phyloP scores from a whole-genome alignment of 345 rosid species.

The Turnera subulata region DNA sequence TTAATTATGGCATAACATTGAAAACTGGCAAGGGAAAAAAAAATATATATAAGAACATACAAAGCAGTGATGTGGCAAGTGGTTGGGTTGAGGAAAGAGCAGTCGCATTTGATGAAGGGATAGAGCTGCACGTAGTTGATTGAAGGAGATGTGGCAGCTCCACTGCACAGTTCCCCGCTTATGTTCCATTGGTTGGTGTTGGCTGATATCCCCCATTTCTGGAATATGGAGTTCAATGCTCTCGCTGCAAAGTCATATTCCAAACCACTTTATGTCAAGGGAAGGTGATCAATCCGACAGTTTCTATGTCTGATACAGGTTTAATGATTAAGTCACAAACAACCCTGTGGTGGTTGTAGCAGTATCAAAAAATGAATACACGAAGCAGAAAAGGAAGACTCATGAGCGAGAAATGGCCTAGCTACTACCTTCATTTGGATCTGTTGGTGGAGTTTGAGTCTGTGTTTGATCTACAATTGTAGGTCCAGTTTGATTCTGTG shows the following conservation, averaged over 20 bases:
- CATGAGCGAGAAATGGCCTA: neutral
- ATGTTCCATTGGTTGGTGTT: conserved; percentile 35
- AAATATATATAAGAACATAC: conserved; percentile 4
- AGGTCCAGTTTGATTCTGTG: conserved; percentile 16
- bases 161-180: conserved; percentile 28
- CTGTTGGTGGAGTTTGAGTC: too few relatives aligned
- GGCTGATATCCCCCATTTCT: conserved; percentile 38
- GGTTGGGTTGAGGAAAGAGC: conserved; percentile 28
- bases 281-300: neutral
- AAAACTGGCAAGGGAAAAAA: neutral
- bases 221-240: conserved; percentile 45
- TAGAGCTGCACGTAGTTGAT: conserved; percentile 22
- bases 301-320: neutral
- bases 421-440: conserved; percentile 23
- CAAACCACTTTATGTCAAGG: too few relatives aligned
- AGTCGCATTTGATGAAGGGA: conserved; percentile 61
- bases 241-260: conserved; percentile 19
- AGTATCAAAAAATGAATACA: too few relatives aligned
- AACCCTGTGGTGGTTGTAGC: too few relatives aligned
- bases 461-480: too few relatives aligned
- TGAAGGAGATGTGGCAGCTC: conserved; percentile 31
- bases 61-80: conserved; percentile 40
- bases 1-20: neutral
- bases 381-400: too few relatives aligned
- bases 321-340: too few relatives aligned